Conservation (phyloP, 2,329 filamentous ascomycete genomes). For the Verticillium isaacii region DNA sequence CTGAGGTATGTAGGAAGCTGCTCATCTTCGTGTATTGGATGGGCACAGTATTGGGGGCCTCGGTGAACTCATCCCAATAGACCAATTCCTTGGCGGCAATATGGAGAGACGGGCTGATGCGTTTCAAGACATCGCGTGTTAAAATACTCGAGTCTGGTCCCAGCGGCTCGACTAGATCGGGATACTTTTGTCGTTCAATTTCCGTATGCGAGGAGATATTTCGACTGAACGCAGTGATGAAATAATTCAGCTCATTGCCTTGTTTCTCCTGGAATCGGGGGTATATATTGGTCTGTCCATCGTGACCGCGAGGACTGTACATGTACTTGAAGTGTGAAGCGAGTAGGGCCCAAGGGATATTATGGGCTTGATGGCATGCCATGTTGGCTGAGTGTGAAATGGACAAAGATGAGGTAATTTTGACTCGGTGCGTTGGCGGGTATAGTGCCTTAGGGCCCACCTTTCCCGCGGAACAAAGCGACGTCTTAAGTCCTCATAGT, state of each 20-base stretch:
- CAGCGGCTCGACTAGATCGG: not conserved
- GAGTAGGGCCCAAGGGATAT: conserved; percentile 11
- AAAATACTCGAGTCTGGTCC: not conserved
- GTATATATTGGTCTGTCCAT: conserved; percentile 6
- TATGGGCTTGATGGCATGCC: conserved; percentile 12
- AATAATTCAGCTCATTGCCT: conserved; percentile 9
- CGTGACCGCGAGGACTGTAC: not conserved
- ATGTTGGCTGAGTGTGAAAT: conserved; percentile 1
- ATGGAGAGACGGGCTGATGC: no score
- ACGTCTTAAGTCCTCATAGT: no score
- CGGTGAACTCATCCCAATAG: no score
- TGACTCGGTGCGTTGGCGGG: no score
- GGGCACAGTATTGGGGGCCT: no score
- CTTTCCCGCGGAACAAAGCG: no score
- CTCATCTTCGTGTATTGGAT: no score
- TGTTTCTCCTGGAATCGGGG: conserved; percentile 6
- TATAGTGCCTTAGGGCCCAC: no score
- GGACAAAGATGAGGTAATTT: no score
- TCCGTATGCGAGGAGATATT: not conserved
- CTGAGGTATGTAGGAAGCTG: no score
- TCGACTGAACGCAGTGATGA: conserved; percentile 8
- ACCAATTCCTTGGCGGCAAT: no score
- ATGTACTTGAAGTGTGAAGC: conserved; percentile 7
- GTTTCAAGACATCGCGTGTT: no score
- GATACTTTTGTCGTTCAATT: not conserved